A percentile compares a stretch with the other conserved stretches of the same genome.
Evolutionary conservation across 208 protist genomes (phyloP).

Genomic region (Leishmania tarentolae): DNA sequence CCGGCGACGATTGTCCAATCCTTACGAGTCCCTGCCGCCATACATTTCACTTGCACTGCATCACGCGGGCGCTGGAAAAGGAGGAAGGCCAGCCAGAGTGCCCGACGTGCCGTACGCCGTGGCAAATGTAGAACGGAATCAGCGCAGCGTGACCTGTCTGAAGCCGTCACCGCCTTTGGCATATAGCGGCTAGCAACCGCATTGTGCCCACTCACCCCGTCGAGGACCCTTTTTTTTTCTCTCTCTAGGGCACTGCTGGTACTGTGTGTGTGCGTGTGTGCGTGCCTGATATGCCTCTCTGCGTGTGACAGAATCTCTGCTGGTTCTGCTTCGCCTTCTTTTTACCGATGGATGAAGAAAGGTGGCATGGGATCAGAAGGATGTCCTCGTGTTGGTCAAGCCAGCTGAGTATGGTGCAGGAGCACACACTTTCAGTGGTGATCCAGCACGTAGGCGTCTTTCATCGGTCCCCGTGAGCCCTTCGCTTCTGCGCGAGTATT

Average conservation of each 20-base stretch:
- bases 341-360: not conserved
- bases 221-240: not conserved
- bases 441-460: not conserved
- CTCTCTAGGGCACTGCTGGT: not conserved
- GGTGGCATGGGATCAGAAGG: not conserved
- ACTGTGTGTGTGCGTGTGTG: not conserved
- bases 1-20: conserved; percentile 95
- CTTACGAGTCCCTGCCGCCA: conserved; percentile 98
- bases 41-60: conserved; percentile 99
- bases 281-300: not conserved
- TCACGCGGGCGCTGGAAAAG: conserved; percentile 92
- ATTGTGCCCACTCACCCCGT: not conserved
- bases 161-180: not conserved
- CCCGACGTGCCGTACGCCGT: conserved; percentile 82
- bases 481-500: not conserved
- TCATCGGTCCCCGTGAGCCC: not conserved
- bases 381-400: not conserved
- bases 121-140: conserved; percentile 57
- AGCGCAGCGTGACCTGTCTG: not conserved
- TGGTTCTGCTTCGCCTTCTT: not conserved
- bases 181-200: not conserved
- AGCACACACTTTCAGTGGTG: not conserved
- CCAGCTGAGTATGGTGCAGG: not conserved
- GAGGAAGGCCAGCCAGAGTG: conserved; percentile 65
- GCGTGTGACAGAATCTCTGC: not conserved